Conservation (phyloP, 495 filamentous ascomycete species). For the Achaetomiella virescens region DNA sequence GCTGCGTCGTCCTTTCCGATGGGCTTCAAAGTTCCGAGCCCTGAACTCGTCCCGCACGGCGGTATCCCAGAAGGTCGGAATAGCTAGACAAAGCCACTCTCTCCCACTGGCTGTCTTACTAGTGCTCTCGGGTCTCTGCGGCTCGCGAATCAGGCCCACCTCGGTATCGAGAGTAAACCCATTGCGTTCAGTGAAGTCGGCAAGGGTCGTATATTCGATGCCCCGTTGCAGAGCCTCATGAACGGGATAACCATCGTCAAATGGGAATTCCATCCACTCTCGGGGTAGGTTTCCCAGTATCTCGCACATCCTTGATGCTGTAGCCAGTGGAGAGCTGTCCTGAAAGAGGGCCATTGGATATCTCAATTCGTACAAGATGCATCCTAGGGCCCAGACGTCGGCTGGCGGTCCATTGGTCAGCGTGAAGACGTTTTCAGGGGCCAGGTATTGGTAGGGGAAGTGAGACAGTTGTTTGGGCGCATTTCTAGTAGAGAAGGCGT, state of each 20-base stretch:
- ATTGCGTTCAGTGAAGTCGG: background rate
- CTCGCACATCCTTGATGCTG: background rate
- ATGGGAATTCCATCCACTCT: conserved; percentile 1
- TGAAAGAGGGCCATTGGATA: background rate
- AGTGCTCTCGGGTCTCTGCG: background rate
- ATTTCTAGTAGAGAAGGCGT: background rate
- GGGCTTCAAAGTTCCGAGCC: background rate
- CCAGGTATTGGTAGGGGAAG: background rate
- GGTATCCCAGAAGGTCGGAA: background rate
- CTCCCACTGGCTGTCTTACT: background rate
- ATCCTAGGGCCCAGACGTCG: conserved; percentile 2
- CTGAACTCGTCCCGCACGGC: background rate
- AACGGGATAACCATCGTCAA: background rate
- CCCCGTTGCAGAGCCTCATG: background rate
- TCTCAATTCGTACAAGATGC: background rate
- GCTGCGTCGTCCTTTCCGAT: conserved; percentile 2
- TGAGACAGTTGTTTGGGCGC: background rate
- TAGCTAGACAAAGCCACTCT: background rate
- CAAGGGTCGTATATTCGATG: conserved; percentile 7
- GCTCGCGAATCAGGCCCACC: background rate
- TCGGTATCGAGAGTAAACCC: background rate
- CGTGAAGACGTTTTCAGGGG: background rate
- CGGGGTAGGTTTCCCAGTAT: background rate
- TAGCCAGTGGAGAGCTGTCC: background rate
- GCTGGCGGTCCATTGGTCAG: background rate